These are phyloP conservation scores for Pyricularia grisea DNA, from an alignment of 2,329 filamentous ascomycete species.

Conservation along the genomic window DNA sequence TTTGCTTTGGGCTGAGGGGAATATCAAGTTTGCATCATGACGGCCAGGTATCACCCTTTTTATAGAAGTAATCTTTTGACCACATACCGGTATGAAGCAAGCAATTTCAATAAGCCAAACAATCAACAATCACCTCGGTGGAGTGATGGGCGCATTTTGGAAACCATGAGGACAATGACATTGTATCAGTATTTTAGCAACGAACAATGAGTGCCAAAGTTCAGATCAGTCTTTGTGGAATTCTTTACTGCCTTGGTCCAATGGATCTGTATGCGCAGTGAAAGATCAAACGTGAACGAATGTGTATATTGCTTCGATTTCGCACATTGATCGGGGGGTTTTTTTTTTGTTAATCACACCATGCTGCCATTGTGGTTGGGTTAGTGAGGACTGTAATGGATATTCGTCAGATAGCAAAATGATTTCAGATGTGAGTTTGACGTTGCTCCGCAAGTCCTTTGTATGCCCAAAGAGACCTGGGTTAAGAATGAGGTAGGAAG, in stretches of 20 bases:
- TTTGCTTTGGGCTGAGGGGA: not conserved
- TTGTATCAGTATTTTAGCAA: not conserved
- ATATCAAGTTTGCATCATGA: not conserved
- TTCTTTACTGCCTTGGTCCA: not conserved
- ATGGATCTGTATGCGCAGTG: not conserved
- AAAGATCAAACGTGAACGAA: not conserved
- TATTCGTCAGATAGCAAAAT: not conserved
- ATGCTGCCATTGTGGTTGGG: not conserved
- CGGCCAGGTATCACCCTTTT: not conserved
- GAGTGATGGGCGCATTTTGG: not conserved
- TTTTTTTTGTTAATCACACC: not conserved
- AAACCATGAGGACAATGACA: not conserved
- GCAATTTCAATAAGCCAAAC: not conserved
- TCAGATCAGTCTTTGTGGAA: not conserved
- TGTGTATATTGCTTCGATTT: not conserved
- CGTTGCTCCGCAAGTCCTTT: not conserved
- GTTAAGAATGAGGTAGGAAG: no score
- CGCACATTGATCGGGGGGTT: not conserved
- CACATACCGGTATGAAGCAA: not conserved
- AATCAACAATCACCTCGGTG: not conserved
- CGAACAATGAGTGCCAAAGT: not conserved
- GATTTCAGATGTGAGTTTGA: not conserved
- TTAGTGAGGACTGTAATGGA: not conserved
- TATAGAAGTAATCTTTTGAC: not conserved
- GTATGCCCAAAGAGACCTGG: not conserved